Base-by-base conservation (phyloP, 345 rosid genomes). In the Turritis glabra region DNA sequence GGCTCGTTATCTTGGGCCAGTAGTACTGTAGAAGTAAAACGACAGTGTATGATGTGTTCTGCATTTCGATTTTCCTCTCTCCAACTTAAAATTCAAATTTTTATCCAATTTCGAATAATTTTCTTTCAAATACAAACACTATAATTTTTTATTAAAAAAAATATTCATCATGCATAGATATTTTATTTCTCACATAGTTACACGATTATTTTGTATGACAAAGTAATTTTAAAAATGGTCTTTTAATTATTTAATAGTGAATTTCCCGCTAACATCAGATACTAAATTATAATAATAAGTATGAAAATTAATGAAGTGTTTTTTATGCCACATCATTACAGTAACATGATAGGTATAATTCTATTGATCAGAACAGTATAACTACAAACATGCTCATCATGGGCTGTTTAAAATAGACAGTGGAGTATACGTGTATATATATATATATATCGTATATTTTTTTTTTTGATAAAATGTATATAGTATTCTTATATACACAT, bases 1-100 rank as follows among this genome's bases (percentile, higher is more conserved):
- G 35, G 65, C 40, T 22, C 69, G 5, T 21, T 57, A 66, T 47
- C 78, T 66, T 74, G 78, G 73, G 61, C 73, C 73, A 66, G 52
- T 57, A 13, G 7, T 19, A 27, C 67, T 47, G 46, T 67, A 18
- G 11, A 58, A 35, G 43, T 74, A 66, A 66, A 57, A 66, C 59
- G 59, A 66, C 67, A 21, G 14, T 43, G 50, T 73, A 44, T 64
- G 23, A 18, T 46, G 13, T 58, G 37, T 40, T 67, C 62, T 50
- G 11, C 5, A 30, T 59, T 57, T 37, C 11, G 13, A 40, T 41
- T 33, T 40, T 40, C 8, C 46, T 13, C 29, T 48, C 44, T 37
- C 22, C 41, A 17, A 3, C 21, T 37, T 19, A 4, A 9, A 30
- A 10, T 38, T 38, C 9, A 38, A 12, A 3, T 12, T 12, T 13